Conservation (phyloP, 2,329 filamentous ascomycete species). For the Cercospora beticola region DNA sequence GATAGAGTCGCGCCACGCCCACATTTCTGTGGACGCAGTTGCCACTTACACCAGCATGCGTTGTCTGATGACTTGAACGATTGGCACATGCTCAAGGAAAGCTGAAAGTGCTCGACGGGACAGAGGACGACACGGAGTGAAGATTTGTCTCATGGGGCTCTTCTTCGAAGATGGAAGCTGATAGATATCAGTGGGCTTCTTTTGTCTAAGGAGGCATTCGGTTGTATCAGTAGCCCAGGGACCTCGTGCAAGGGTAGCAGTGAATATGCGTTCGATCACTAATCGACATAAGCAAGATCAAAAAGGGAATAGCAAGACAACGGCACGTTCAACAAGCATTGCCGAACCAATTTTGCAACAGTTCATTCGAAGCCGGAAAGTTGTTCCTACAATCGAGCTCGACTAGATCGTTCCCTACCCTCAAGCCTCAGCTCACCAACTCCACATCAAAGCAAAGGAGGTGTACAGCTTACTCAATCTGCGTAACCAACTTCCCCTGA, state of each 20-base stretch:
- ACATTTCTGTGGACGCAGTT: no score
- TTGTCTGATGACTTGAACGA: not conserved
- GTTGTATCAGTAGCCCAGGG: not conserved
- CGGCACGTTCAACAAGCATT: not conserved
- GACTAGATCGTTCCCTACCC: not conserved
- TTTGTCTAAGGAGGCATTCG: no score
- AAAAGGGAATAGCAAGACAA: not conserved
- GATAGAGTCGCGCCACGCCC: not conserved
- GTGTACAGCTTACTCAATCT: constrained; percentile 27
- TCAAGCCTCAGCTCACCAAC: not conserved
- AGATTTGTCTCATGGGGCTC: not conserved
- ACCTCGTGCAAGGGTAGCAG: not conserved
- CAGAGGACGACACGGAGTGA: not conserved
- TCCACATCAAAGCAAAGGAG: no score
- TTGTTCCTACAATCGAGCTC: not conserved
- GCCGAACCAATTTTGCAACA: not conserved
- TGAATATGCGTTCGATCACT: not conserved
- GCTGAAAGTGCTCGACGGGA: not conserved
- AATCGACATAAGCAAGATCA: not conserved
- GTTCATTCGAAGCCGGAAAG: not conserved
- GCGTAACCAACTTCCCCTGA: constrained; percentile 50
- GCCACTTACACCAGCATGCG: no score
- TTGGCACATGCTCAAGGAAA: not conserved
- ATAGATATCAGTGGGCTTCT: no score
- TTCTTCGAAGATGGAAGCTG: not conserved